A percentile compares a stretch with the other conserved stretches of the same genome.
These are phyloP conservation scores for Crepidotus variabilis DNA, from an alignment of 768 basidiomycete species.

Conservation along the genomic window DNA sequence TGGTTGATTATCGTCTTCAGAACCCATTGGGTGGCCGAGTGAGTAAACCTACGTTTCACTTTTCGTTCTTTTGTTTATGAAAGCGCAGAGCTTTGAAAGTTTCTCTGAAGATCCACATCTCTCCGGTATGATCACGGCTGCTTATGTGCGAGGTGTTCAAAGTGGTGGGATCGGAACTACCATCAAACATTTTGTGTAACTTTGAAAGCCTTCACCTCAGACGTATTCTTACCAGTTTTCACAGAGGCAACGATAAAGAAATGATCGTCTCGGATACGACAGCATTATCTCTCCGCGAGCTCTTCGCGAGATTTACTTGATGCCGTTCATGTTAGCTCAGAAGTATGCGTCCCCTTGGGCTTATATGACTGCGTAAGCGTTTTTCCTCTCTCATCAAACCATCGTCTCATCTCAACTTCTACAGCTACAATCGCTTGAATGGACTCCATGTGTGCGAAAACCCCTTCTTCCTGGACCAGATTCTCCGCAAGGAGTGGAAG, in stretches of 20 bases:
- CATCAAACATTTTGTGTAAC: slow-evolving; percentile 83
- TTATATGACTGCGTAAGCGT: slow-evolving; percentile 66
- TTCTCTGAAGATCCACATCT: slow-evolving; percentile 79
- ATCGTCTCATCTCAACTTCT: not conserved
- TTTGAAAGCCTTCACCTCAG: not conserved
- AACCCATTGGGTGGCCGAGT: slow-evolving; percentile 71
- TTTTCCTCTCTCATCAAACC: not conserved
- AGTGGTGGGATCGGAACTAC: slow-evolving; percentile 69
- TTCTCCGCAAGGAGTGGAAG: slow-evolving; percentile 69
- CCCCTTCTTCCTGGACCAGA: slow-evolving; percentile 48
- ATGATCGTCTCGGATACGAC: slow-evolving; percentile 70
- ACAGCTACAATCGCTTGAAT: slow-evolving; percentile 73
- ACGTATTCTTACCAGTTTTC: not conserved
- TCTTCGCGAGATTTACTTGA: slow-evolving; percentile 70
- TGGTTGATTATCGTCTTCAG: slow-evolving; percentile 24
- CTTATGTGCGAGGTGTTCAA: slow-evolving; percentile 78
- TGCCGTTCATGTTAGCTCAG: slow-evolving; percentile 74
- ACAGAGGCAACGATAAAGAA: slow-evolving; percentile 78
- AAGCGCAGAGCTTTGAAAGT: slow-evolving; percentile 62
- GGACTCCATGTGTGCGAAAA: slow-evolving; percentile 73
- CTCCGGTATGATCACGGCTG: slow-evolving; percentile 64
- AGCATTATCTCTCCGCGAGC: slow-evolving; percentile 61
- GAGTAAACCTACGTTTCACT: slow-evolving; percentile 12
- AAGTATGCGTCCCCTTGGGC: slow-evolving; percentile 64
- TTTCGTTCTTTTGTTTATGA: not conserved